Base-by-base conservation (phyloP, 2,329 filamentous ascomycete genomes). In the Pyricularia grisea region DNA sequence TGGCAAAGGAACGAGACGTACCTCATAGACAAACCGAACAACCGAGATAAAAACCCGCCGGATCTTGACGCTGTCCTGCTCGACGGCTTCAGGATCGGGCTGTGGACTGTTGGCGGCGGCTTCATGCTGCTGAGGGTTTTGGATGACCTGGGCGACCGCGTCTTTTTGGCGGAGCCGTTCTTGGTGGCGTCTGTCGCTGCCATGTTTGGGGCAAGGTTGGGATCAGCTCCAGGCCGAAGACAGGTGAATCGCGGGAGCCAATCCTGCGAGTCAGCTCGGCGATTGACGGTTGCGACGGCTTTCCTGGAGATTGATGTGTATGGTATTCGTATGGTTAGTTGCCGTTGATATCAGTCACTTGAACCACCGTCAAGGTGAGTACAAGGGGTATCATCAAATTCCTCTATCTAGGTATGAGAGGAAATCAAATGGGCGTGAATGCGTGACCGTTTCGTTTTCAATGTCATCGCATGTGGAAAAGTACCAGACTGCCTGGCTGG, bases 1-100 rank as follows among this genome's bases (percentile, higher is more conserved):
- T 50, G 17, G 25, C 7, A 12, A 27, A 12, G 28, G 25, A 63
- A 50, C 67, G 55, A 65, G 65, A 68, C 68, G 69, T 67, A 67
- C 65, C 65, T 67, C 10, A 33, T 31, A 1, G 67, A 42, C 31
- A 64, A 50, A 75, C 79, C 85, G 71, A 88, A 78, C 58, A 81
- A 72, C 75, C 81, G 79, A 23, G 76, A 73, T 7, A 82, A 68
- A 69, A 81, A 23, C n/a, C 67, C 71, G 36, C 79, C 75, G 7
- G 74, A 72, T 31, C 72, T 73, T 64, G 74, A 71, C 23, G 73
- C 69, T 14, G 74, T 78, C 71, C 75, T 76, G n/a, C 66, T 71
- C 75, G 77, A 42, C 78, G 72, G 11, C 73, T 71, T 68, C 68
- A 77, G 73, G 23, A 76, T 74, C 70, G 81, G 78, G 30, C 80